Conservation (phyloP, 306 rosid genomes). For the Chamaecrista fasciculata region DNA sequence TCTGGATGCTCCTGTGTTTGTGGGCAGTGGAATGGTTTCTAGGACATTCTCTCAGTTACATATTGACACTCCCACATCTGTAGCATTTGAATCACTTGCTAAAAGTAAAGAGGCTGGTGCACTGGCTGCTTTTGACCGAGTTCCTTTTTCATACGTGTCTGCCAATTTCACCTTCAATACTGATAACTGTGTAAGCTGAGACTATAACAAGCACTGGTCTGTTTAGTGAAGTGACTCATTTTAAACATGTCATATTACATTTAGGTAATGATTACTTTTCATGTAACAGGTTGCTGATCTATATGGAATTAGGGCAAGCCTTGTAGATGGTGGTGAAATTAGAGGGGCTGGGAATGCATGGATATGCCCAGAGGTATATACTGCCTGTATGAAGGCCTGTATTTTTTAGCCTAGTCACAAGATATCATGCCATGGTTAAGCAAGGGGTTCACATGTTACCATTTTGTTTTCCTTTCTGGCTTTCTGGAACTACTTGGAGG, state of each 20-base stretch:
- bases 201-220: slow-evolving; percentile 6
- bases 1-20: slow-evolving; percentile 79
- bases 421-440: slow-evolving; percentile 12
- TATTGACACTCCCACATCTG: slow-evolving; percentile 57
- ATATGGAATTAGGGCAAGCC: slow-evolving; percentile 89
- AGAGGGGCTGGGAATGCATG: slow-evolving; percentile 98
- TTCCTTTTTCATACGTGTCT: slow-evolving; percentile 84
- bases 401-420: not conserved
- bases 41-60: slow-evolving; percentile 59
- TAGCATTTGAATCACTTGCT: slow-evolving; percentile 72
- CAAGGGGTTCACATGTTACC: not conserved
- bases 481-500: slow-evolving; percentile 12
- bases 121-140: slow-evolving; percentile 82
- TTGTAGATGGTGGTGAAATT: slow-evolving; percentile 97
- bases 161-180: slow-evolving; percentile 95
- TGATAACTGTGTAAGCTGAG: slow-evolving; percentile 80
- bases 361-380: slow-evolving; percentile 91
- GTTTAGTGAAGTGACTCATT: slow-evolving; percentile 10
- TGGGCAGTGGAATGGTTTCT: slow-evolving; percentile 95
- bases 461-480: not conserved
- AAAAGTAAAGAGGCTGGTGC: slow-evolving; percentile 92
- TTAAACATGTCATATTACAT: slow-evolving; percentile 13
- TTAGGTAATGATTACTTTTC: slow-evolving; percentile 31
- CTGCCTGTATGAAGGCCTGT: slow-evolving; percentile 22
- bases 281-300: slow-evolving; percentile 82